Conservation (phyloP, 2,329 filamentous ascomycete genomes). For the Tolypocladium album region DNA sequence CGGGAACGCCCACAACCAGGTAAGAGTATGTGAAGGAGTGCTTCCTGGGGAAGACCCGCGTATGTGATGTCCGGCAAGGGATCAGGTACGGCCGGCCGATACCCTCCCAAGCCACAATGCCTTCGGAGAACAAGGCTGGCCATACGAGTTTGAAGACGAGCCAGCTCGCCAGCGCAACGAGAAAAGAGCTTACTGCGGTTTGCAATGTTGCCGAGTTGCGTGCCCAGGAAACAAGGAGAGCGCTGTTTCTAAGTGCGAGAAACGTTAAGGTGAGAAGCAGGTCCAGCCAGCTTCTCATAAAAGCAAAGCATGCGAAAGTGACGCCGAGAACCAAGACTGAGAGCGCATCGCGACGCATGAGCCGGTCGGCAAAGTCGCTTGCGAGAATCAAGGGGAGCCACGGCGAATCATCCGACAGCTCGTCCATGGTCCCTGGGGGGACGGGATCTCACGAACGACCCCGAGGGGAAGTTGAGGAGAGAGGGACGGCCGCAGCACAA, state of each 20-base stretch:
- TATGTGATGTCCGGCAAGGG: slow-evolving; percentile 54
- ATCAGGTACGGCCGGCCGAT: slow-evolving; percentile 41
- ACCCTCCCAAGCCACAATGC: slow-evolving; percentile 3
- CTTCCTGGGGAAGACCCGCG: slow-evolving; percentile 53
- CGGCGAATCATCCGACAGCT: slow-evolving; percentile 12
- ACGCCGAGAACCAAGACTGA: neutral
- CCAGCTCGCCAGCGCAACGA: neutral
- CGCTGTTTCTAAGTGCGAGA: neutral
- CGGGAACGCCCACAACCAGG: slow-evolving; percentile 55
- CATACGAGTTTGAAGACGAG: neutral
- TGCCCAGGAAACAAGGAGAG: neutral
- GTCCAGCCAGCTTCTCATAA: slow-evolving; percentile 13
- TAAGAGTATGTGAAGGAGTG: slow-evolving; percentile 64
- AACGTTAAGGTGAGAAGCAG: slow-evolving; percentile 2
- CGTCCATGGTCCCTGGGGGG: slow-evolving; percentile 14
- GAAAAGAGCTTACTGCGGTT: too few relatives aligned
- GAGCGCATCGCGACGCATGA: neutral
- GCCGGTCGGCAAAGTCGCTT: slow-evolving; percentile 10
- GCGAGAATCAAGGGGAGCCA: slow-evolving; percentile 9
- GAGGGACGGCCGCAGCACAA: neutral
- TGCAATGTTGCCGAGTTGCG: neutral
- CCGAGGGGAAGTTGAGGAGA: slow-evolving; percentile 1
- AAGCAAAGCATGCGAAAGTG: slow-evolving; percentile 8
- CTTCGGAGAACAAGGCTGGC: neutral
- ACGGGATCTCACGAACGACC: neutral